Evolutionary conservation across 108 stramenopile genomes (phyloP).

Genomic region (Hondaea fermentalgiana): DNA sequence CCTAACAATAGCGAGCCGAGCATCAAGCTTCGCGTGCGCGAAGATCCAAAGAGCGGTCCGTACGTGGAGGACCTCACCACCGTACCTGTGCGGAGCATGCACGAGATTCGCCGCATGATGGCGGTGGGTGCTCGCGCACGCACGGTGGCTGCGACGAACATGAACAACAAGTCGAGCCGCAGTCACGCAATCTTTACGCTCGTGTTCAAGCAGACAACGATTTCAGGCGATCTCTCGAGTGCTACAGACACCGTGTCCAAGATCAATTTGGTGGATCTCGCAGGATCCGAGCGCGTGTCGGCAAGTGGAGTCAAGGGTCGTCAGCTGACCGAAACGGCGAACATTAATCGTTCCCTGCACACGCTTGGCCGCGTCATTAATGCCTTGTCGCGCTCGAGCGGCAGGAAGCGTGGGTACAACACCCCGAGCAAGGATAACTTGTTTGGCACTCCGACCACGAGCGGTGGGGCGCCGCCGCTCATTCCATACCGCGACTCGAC

Average conservation of each 20-base stretch:
- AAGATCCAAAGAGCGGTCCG: slow-evolving; percentile 25
- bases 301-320: slow-evolving; percentile 47
- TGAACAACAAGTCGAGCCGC: slow-evolving; percentile 45
- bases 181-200: slow-evolving; percentile 50
- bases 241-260: slow-evolving; percentile 27
- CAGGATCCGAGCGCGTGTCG: slow-evolving; percentile 56
- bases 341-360: slow-evolving; percentile 39
- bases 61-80: slow-evolving; percentile 34
- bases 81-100: slow-evolving; percentile 26
- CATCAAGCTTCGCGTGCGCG: slow-evolving; percentile 8
- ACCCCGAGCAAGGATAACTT: not conserved
- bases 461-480: not conserved
- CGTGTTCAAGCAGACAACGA: slow-evolving; percentile 24
- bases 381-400: not conserved
- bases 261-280: slow-evolving; percentile 56
- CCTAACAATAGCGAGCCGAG: slow-evolving; percentile 22
- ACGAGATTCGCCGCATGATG: slow-evolving; percentile 33
- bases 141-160: slow-evolving; percentile 42
- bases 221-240: not conserved
- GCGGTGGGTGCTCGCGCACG: slow-evolving; percentile 31
- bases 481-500: slow-evolving; percentile 55
- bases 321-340: slow-evolving; percentile 48
- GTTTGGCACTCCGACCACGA: not conserved
- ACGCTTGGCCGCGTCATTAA: slow-evolving; percentile 31
- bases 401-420: slow-evolving; percentile 1